A percentile compares a stretch with the other conserved stretches of the same genome.
Conservation (phyloP, 306 rosid species). For the Vigna unguiculata region DNA sequence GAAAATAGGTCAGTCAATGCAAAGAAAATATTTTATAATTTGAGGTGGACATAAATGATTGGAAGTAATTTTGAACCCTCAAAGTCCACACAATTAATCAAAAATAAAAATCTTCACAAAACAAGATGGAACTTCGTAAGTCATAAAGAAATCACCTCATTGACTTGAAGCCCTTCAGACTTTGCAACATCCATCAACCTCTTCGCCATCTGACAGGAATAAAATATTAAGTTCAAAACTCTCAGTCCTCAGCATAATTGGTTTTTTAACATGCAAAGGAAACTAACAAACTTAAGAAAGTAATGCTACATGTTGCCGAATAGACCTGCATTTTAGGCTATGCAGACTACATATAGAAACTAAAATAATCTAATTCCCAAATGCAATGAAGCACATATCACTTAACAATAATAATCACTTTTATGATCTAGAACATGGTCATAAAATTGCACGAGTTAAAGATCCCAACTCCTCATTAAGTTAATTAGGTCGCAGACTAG, state of each 20-base stretch:
- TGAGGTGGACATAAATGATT: conserved; percentile 6
- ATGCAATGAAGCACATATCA: not conserved
- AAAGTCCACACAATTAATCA: conserved; percentile 34
- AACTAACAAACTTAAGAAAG: conserved; percentile 35
- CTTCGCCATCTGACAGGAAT: conserved; percentile 83
- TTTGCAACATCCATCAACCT: conserved; percentile 80
- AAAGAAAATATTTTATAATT: not conserved
- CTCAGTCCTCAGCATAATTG: conserved; percentile 1
- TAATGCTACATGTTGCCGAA: conserved; percentile 11
- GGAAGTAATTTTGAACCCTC: conserved; percentile 21
- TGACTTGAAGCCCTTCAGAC: conserved; percentile 86
- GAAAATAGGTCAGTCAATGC: conserved; percentile 9
- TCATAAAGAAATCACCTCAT: conserved; percentile 65
- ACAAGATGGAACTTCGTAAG: conserved; percentile 35
- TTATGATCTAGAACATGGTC: not conserved
- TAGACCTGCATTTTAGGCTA: not conserved
- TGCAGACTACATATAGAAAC: conserved; percentile 4
- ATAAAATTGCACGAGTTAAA: too few species aligned
- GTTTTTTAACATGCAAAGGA: conserved; percentile 32
- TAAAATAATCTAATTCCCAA: not conserved
- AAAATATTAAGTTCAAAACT: conserved; percentile 36
- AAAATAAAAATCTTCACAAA: conserved; percentile 35
- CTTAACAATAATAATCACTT: not conserved
- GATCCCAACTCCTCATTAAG: too few species aligned
- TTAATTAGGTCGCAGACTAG: too few species aligned